Evolutionary conservation across 164 flowering plant genomes (phyloP).

Genomic region (Platanus orientalis): DNA sequence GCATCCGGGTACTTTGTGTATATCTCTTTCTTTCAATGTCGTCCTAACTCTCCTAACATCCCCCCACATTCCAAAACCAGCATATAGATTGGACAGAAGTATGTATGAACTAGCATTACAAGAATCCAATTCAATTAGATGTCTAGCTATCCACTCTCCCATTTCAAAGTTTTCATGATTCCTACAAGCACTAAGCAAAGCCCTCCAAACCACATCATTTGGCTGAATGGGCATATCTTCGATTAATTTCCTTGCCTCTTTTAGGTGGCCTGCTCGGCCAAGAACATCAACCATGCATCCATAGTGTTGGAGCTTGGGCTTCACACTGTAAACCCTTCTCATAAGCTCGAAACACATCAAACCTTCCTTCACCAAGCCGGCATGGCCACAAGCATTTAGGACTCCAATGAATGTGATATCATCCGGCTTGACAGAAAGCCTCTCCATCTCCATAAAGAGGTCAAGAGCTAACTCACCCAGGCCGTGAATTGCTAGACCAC

Average conservation of each 20-base stretch:
- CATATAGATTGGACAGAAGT: slow-evolving; percentile 59
- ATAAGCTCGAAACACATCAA: slow-evolving; percentile 55
- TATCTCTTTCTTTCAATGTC: slow-evolving; percentile 41
- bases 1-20: slow-evolving; percentile 58
- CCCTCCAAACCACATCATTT: slow-evolving; percentile 59
- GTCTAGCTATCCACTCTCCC: slow-evolving; percentile 41
- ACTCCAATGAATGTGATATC: slow-evolving; percentile 67
- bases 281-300: slow-evolving; percentile 74
- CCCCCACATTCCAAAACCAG: slow-evolving; percentile 51
- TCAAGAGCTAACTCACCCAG: slow-evolving; percentile 51
- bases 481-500: slow-evolving; percentile 70
- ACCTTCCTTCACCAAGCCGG: slow-evolving; percentile 68
- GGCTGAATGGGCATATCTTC: slow-evolving; percentile 63
- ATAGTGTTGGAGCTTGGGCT: slow-evolving; percentile 66
- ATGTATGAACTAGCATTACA: slow-evolving; percentile 45
- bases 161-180: slow-evolving; percentile 30
- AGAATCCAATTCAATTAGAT: slow-evolving; percentile 32
- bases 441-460: slow-evolving; percentile 53
- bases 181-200: slow-evolving; percentile 55
- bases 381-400: slow-evolving; percentile 64
- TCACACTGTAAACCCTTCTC: slow-evolving; percentile 44
- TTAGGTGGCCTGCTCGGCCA: slow-evolving; percentile 54
- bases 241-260: slow-evolving; percentile 45
- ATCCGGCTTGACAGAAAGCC: slow-evolving; percentile 46
- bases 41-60: slow-evolving; percentile 39